Percentiles rank a stretch among this genome's conserved stretches.
phyloP scores from a whole-genome alignment of 2,329 filamentous ascomycete species.

The Coniella vitis region DNA sequence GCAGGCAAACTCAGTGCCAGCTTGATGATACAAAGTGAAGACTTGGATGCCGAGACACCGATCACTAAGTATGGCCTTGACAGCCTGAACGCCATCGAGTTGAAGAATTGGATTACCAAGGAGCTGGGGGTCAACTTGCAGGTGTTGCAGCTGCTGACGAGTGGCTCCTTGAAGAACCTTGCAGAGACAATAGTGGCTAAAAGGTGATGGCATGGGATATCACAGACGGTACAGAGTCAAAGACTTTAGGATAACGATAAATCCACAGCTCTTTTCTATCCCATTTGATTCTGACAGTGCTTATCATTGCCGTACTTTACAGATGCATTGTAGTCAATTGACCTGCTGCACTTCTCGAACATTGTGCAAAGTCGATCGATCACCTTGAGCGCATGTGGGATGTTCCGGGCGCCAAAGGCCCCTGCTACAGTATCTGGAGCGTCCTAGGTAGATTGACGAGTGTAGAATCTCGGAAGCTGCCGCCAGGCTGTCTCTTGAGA shows the following conservation, averaged over 20 bases:
- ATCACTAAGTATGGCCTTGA: slow-evolving; percentile 25
- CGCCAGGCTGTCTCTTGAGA: slow-evolving; percentile 40
- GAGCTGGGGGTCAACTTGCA: slow-evolving; percentile 46
- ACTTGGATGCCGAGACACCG: slow-evolving; percentile 21
- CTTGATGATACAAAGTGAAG: slow-evolving; percentile 34
- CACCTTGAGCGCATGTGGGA: slow-evolving; percentile 50
- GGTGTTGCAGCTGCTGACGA: slow-evolving; percentile 48
- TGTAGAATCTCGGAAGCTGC: slow-evolving; percentile 50
- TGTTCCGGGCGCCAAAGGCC: slow-evolving; percentile 51
- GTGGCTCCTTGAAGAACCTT: slow-evolving; percentile 26
- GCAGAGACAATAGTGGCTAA: background rate
- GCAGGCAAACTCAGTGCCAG: slow-evolving; percentile 42
- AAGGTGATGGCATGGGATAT: too few relatives aligned
- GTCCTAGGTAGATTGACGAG: slow-evolving; percentile 47
- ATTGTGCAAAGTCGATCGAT: too few relatives aligned
- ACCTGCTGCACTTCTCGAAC: too few relatives aligned
- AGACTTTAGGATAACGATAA: too few relatives aligned
- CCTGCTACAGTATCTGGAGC: slow-evolving; percentile 56
- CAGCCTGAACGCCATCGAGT: slow-evolving; percentile 25
- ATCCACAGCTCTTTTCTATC: too few relatives aligned
- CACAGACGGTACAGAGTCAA: too few relatives aligned
- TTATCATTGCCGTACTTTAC: too few relatives aligned
- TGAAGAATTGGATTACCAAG: slow-evolving; percentile 29
- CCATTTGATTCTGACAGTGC: too few relatives aligned
- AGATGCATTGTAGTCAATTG: too few relatives aligned